phyloP scores from a whole-genome alignment of 2,329 filamentous ascomycete genomes.

The Fusarium coicis region DNA sequence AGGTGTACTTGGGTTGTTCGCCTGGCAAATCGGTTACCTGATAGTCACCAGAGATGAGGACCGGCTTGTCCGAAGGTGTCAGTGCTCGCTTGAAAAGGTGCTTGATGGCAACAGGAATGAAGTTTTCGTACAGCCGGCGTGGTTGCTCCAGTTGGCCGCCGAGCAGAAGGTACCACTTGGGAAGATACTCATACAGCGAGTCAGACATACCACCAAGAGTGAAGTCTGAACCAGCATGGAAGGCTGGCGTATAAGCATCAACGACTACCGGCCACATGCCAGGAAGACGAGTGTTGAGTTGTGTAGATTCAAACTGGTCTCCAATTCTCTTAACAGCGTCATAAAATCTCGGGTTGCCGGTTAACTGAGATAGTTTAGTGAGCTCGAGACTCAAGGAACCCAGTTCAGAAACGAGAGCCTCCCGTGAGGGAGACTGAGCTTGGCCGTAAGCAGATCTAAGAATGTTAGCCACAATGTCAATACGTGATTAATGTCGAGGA shows the following conservation, averaged over 20 bases:
- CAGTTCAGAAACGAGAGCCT: constrained; percentile 43
- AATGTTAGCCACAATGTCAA: constrained; percentile 14
- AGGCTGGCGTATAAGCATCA: constrained; percentile 50
- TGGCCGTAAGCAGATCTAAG: constrained; percentile 40
- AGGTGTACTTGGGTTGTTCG: constrained; percentile 42
- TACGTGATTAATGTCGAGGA: neutral
- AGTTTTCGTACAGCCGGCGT: constrained; percentile 49
- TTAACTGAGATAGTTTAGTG: constrained; percentile 72
- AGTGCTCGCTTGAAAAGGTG: constrained; percentile 76
- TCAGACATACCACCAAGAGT: constrained; percentile 67
- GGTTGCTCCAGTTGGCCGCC: constrained; percentile 60
- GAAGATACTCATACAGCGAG: constrained; percentile 73
- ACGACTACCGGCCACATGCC: constrained; percentile 71
- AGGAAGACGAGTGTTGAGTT: constrained; percentile 65
- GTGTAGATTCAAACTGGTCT: constrained; percentile 63
- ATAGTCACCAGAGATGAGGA: constrained; percentile 70
- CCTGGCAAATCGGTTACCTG: constrained; percentile 44
- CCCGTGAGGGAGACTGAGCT: constrained; percentile 34
- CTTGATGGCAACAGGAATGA: constrained; percentile 59
- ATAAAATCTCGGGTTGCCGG: constrained; percentile 68
- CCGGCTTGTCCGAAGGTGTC: constrained; percentile 65
- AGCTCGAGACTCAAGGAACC: constrained; percentile 71
- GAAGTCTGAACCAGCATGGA: constrained; percentile 56
- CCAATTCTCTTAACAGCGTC: constrained; percentile 69
- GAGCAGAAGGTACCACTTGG: constrained; percentile 72